These are phyloP conservation scores for Scheffersomyces parashehatae DNA, from an alignment of 1,139 yeast species.

Conservation along the genomic window DNA sequence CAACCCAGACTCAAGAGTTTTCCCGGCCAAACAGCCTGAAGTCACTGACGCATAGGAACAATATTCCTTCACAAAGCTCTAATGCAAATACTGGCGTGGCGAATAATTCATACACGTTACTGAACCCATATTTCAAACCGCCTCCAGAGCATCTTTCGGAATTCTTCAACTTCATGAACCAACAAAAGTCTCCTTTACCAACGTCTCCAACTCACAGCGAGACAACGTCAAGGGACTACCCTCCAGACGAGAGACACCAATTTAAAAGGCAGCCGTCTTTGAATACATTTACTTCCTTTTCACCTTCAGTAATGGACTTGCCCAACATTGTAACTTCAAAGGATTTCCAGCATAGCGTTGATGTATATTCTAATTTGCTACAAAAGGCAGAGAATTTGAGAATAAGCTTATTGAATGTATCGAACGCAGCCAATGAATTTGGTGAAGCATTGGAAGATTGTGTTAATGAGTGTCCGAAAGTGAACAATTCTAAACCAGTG, in stretches of 20 bases:
- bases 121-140: slow-evolving; percentile 3
- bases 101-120: too few species aligned
- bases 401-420: slow-evolving; percentile 48
- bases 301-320: slow-evolving; percentile 57
- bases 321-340: slow-evolving; percentile 59
- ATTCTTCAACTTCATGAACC: slow-evolving; percentile 49
- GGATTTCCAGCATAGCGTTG: slow-evolving; percentile 53
- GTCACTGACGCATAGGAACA: too few species aligned
- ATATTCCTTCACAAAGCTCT: too few species aligned
- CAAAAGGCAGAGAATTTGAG: slow-evolving; percentile 55
- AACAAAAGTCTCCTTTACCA: slow-evolving; percentile 22
- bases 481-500: slow-evolving; percentile 63
- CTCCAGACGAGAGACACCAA: slow-evolving; percentile 9
- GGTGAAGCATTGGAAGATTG: slow-evolving; percentile 67
- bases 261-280: slow-evolving; percentile 30
- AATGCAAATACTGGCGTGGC: too few species aligned
- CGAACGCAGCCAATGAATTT: slow-evolving; percentile 69
- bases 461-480: slow-evolving; percentile 56
- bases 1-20: too few species aligned
- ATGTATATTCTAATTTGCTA: slow-evolving; percentile 48
- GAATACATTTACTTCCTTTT: slow-evolving; percentile 39
- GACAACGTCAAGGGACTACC: slow-evolving; percentile 5
- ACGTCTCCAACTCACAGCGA: slow-evolving; percentile 8
- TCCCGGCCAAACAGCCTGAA: too few species aligned
- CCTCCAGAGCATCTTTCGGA: slow-evolving; percentile 58